Percentiles rank a stretch among this genome's conserved stretches.
These are phyloP conservation scores for Coprinellus micaceus DNA, from an alignment of 768 basidiomycete genomes.

Conservation along the genomic window DNA sequence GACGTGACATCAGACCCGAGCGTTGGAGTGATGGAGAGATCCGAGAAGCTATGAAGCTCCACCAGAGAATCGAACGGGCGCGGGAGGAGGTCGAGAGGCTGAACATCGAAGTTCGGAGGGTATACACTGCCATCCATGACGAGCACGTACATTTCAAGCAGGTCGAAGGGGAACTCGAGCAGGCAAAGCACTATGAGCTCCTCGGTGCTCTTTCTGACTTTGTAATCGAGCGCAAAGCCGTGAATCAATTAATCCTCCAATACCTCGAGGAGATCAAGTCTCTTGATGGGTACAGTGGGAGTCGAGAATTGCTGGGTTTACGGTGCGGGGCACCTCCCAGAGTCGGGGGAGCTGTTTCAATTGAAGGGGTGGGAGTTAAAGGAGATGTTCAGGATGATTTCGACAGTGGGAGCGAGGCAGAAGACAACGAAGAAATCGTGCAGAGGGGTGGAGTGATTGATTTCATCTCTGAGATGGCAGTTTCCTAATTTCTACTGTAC, in stretches of 20 bases:
- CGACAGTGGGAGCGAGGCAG: background rate
- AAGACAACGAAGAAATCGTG: background rate
- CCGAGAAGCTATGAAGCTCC: slow-evolving; percentile 1
- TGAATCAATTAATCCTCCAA: background rate
- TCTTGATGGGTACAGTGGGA: background rate
- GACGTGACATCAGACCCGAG: background rate
- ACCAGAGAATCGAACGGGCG: slow-evolving; percentile 7
- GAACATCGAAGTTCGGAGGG: slow-evolving; percentile 4
- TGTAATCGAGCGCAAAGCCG: background rate
- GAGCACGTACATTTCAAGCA: background rate
- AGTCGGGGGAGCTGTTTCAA: too few relatives aligned
- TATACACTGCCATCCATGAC: slow-evolving; percentile 3
- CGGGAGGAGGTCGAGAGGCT: slow-evolving; percentile 7
- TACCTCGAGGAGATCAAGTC: background rate
- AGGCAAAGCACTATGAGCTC: background rate
- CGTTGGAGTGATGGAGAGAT: slow-evolving; percentile 2
- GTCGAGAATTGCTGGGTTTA: background rate
- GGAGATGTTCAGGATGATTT: background rate
- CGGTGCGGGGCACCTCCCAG: background rate
- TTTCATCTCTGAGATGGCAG: background rate
- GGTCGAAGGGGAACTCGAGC: background rate
- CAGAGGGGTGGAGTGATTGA: background rate
- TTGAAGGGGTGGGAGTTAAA: too few relatives aligned
- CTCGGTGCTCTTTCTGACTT: background rate
- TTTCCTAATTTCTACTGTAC: too few relatives aligned